phyloP scores from a whole-genome alignment of 2,329 filamentous ascomycete genomes.

The Claviceps pazoutovae region DNA sequence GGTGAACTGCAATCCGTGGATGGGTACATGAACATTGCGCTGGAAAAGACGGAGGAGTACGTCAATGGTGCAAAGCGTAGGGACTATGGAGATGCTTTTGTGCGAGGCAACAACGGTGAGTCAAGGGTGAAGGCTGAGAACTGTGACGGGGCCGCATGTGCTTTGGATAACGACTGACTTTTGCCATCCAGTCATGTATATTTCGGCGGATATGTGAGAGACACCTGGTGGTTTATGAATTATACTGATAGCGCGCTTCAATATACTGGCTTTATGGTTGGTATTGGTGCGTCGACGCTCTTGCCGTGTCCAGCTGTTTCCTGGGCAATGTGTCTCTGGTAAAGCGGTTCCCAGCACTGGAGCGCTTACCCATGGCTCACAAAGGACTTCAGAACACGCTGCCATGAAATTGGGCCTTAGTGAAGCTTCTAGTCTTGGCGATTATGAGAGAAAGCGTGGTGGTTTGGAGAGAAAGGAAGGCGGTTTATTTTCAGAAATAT shows the following conservation, averaged over 20 bases:
- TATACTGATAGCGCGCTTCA: constrained; percentile 7
- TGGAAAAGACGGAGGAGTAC: constrained; percentile 89
- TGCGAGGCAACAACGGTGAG: constrained; percentile 87
- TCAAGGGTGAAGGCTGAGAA: not conserved
- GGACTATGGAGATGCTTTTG: constrained; percentile 87
- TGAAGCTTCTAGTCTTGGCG: too few species aligned
- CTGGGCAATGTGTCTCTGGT: too few species aligned
- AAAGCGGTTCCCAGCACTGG: too few species aligned
- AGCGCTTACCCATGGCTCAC: too few species aligned
- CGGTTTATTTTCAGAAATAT: too few species aligned
- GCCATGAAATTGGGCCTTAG: too few species aligned
- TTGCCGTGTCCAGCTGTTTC: too few species aligned
- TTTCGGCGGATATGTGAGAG: constrained; percentile 43
- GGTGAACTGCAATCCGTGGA: constrained; percentile 94
- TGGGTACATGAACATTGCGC: constrained; percentile 98
- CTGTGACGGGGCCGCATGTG: not conserved
- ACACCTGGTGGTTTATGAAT: constrained; percentile 6
- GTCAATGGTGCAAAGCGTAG: constrained; percentile 72
- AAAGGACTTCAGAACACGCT: too few species aligned
- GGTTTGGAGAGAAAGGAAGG: too few species aligned
- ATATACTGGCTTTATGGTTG: too few species aligned
- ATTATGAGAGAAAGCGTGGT: too few species aligned
- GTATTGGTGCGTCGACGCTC: too few species aligned
- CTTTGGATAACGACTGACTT: not conserved
- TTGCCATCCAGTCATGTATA: constrained; percentile 47